Base-by-base conservation (phyloP, 495 filamentous ascomycete species). In the Penicillium malachiteum region DNA sequence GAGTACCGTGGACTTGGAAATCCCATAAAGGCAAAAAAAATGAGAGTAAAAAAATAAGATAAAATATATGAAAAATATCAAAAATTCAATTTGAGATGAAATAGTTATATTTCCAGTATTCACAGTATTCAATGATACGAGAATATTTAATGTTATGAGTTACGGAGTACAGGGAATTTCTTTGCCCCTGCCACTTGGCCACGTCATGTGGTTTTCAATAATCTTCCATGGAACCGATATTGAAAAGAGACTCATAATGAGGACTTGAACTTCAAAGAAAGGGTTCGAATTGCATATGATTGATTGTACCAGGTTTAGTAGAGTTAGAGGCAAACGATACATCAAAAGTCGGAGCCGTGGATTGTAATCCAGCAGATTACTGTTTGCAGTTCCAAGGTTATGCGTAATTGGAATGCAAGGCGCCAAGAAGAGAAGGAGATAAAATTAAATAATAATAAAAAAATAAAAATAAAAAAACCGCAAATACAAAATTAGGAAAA, bases 141-240 rank as follows among this genome's bases (percentile, higher is more conserved):
- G 21, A 26, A 26, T 26, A 26, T 14, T n/a, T n/a, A 9, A 21
- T 44, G 26, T 5, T 44, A 44, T 44, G 18, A n/a, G n/a, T n/a
- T n/a, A n/a, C n/a, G n/a, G n/a, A n/a, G n/a, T n/a, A n/a, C n/a
- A n/a, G n/a, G 41, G 18, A 44, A 38, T 38, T 38, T 39, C 26
- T 35, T 38, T 44, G 7, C 38, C 49, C 37, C 32, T 48, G 41
- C 38, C 21, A 26, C 21, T 26, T 18, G 40, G 60, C 57, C 60
- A 50, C 60, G 57, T 63, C 57, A 63, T 60, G 46, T 31, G 50
- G 57, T 63, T 60, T 60, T 50, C 53, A 46, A 60, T 60, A 53
- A 21, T 42, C 41, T 47, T 50, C 50, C 35, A 53, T 53, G 39
- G 33, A n/a, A 44, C 26, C 45, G 14, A 26, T 26, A 26, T 26